Conservation (phyloP, 2,329 filamentous ascomycete species). For the Alternaria angustiovoidea region DNA sequence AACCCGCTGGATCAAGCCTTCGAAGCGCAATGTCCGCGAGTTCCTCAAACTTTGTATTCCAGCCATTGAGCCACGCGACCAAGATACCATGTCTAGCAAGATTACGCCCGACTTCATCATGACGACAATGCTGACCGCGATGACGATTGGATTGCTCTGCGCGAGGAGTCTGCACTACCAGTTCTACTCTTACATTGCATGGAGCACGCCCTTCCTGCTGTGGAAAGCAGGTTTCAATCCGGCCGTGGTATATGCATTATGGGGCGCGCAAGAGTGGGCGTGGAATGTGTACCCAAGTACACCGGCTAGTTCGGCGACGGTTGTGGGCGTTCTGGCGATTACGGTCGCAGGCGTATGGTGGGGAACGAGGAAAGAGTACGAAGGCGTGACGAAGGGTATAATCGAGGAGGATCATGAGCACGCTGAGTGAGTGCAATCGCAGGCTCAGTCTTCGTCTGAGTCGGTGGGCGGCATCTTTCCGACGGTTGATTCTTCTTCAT, state of each 20-base stretch:
- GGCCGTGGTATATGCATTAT: constrained; percentile 71
- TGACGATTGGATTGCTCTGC: constrained; percentile 82
- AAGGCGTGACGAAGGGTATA: constrained; percentile 44
- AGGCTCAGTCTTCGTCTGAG: constrained; percentile 68
- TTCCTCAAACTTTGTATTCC: constrained; percentile 61
- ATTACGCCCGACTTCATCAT: constrained; percentile 77
- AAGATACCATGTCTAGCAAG: constrained; percentile 63
- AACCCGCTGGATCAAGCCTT: constrained; percentile 76
- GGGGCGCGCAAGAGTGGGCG: constrained; percentile 85
- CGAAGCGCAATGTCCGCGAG: constrained; percentile 64
- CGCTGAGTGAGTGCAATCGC: constrained; percentile 32
- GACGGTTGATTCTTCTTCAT: constrained; percentile 79
- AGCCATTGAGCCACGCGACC: constrained; percentile 56
- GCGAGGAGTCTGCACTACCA: constrained; percentile 93
- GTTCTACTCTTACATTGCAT: constrained; percentile 91
- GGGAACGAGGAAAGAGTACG: constrained; percentile 59
- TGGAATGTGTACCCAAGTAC: constrained; percentile 96
- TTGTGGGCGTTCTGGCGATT: constrained; percentile 73
- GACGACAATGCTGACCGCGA: constrained; percentile 78
- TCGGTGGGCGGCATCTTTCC: constrained; percentile 87
- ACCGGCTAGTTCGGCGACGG: constrained; percentile 67
- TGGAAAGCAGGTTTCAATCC: constrained; percentile 79
- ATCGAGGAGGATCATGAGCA: constrained; percentile 43
- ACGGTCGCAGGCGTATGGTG: constrained; percentile 71
- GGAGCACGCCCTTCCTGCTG: constrained; percentile 85